phyloP scores from a whole-genome alignment of 1,139 yeast genomes.

The Geotrichum cucujoidarum region DNA sequence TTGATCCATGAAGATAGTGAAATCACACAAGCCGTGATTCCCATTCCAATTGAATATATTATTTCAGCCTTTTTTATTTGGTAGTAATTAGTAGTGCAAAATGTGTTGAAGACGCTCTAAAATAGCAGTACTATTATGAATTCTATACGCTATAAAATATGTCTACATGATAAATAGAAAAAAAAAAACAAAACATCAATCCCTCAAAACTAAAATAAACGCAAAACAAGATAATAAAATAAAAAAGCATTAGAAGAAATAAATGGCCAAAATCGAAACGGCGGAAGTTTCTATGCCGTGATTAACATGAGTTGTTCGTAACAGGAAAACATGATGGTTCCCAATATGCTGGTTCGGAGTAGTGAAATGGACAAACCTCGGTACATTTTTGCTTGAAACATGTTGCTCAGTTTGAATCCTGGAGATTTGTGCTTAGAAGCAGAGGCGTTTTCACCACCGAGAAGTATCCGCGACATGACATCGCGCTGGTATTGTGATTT shows the following conservation, averaged over 20 bases:
- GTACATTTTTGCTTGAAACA: conserved; percentile 48
- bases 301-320: conserved; percentile 50
- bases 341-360: conserved; percentile 63
- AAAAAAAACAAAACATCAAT: not conserved
- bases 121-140: too few species aligned
- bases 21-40: too few species aligned
- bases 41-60: too few species aligned
- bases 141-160: not conserved
- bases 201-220: not conserved
- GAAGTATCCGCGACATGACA: conserved; percentile 51
- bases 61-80: too few species aligned
- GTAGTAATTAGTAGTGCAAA: too few species aligned
- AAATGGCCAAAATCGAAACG: too few species aligned
- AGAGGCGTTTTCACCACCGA: conserved; percentile 28
- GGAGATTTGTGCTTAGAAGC: conserved; percentile 32
- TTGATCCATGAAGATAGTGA: too few species aligned
- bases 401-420: conserved; percentile 21
- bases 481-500: conserved; percentile 73
- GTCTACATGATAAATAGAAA: not conserved
- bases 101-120: too few species aligned
- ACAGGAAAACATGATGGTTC: conserved; percentile 68
- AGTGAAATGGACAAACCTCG: conserved; percentile 74
- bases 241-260: not conserved
- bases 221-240: not conserved
- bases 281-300: conserved; percentile 20